Evolutionary conservation across 176 grass and related monocot species (phyloP).

Genomic region (Raddia guianensis): DNA sequence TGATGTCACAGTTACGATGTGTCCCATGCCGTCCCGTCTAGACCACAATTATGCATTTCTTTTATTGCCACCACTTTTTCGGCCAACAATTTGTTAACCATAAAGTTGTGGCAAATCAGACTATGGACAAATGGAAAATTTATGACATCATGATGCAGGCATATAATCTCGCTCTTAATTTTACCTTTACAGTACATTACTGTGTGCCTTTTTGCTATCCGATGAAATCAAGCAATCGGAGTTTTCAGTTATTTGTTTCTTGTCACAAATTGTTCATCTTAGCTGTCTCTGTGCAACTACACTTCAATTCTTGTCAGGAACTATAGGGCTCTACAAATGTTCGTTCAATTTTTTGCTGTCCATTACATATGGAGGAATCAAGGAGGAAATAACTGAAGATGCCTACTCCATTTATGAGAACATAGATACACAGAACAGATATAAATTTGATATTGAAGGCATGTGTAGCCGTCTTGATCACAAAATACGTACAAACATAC

Average conservation of each 20-base stretch:
- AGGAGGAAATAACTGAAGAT: background rate
- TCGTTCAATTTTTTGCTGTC: slow-evolving; percentile 6
- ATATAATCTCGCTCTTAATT: background rate
- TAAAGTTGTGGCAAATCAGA: too few species aligned
- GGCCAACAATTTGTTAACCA: too few species aligned
- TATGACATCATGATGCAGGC: too few species aligned
- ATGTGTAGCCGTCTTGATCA: background rate
- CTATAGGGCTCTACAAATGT: background rate
- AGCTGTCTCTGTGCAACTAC: background rate
- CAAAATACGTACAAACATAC: background rate
- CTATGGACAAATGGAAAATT: too few species aligned
- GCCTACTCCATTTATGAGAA: background rate
- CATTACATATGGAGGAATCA: background rate
- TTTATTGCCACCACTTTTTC: too few species aligned
- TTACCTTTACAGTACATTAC: background rate
- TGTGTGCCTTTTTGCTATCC: background rate
- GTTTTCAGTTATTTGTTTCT: too few species aligned
- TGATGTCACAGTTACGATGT: too few species aligned
- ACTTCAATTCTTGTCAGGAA: background rate
- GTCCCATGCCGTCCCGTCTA: too few species aligned
- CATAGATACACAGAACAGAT: too few species aligned
- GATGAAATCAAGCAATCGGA: slow-evolving; percentile 2
- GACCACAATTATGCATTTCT: too few species aligned
- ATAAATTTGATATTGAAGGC: background rate
- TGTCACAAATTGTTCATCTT: background rate